A percentile compares a stretch with the other conserved stretches of the same genome.
phyloP scores from a whole-genome alignment of 2,329 filamentous ascomycete species.

The Cytospora leucostoma region DNA sequence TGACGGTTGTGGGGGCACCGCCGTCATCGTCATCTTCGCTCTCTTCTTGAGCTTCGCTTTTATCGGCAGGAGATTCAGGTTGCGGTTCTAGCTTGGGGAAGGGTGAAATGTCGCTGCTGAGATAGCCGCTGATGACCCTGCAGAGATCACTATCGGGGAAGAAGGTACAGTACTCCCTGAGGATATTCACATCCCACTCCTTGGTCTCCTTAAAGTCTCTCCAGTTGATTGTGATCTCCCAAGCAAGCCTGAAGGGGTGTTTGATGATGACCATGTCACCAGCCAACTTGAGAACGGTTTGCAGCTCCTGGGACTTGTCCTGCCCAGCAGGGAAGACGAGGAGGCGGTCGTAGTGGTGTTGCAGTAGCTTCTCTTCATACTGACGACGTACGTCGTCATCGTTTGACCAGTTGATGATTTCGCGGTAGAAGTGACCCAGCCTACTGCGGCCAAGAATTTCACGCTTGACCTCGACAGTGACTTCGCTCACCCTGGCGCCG shows the following conservation, averaged over 20 bases:
- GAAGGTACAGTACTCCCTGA: slow-evolving; percentile 77
- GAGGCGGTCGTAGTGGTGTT: slow-evolving; percentile 77
- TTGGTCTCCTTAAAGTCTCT: slow-evolving; percentile 72
- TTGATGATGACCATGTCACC: slow-evolving; percentile 96
- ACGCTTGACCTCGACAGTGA: slow-evolving; percentile 82
- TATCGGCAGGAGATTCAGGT: slow-evolving; percentile 34
- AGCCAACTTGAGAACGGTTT: slow-evolving; percentile 74
- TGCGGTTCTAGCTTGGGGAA: slow-evolving; percentile 56
- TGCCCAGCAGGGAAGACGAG: slow-evolving; percentile 63
- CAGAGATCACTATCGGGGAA: slow-evolving; percentile 84
- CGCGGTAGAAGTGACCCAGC: slow-evolving; percentile 77
- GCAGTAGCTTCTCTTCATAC: slow-evolving; percentile 88
- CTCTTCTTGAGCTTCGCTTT: slow-evolving; percentile 50
- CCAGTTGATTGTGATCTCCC: slow-evolving; percentile 91
- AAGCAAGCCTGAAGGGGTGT: slow-evolving; percentile 84
- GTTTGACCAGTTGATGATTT: slow-evolving; percentile 85
- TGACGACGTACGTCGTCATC: slow-evolving; percentile 82
- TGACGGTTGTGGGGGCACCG: slow-evolving; percentile 53
- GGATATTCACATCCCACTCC: slow-evolving; percentile 76
- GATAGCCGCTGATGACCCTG: slow-evolving; percentile 78
- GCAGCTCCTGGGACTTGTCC: slow-evolving; percentile 69
- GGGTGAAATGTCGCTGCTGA: slow-evolving; percentile 81
- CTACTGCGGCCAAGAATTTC: slow-evolving; percentile 78
- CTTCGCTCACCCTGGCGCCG: slow-evolving; percentile 79
- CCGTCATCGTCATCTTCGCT: slow-evolving; percentile 62